phyloP scores from a whole-genome alignment of 1,284 basidiomycete genomes.

The Fomitopsis schrenkii region DNA sequence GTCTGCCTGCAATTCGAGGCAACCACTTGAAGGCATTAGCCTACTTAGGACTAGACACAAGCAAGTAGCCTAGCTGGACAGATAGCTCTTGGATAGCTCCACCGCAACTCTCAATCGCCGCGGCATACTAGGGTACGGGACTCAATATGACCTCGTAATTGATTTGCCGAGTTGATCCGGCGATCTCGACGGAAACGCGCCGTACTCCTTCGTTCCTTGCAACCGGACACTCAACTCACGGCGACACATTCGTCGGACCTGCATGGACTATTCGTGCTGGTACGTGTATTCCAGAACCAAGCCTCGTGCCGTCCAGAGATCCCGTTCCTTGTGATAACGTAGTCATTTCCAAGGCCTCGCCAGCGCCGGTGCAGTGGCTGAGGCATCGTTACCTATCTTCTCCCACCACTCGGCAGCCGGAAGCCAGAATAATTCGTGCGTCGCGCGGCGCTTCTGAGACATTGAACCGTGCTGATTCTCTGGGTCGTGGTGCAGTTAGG shows the following conservation, averaged over 20 bases:
- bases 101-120: too few species aligned
- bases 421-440: neutral
- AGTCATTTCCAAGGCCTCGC: neutral
- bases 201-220: neutral
- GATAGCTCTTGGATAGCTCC: too few species aligned
- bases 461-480: neutral
- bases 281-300: neutral
- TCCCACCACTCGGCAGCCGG: neutral
- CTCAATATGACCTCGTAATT: neutral
- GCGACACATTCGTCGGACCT: neutral
- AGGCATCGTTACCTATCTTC: neutral
- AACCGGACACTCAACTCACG: neutral
- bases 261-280: too few species aligned
- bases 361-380: neutral
- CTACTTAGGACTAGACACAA: too few species aligned
- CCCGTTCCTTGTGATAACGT: neutral
- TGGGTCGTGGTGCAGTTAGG: neutral
- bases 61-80: too few species aligned
- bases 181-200: neutral
- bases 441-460: neutral
- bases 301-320: neutral
- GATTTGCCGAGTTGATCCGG: neutral
- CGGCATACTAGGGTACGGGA: neutral
- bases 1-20: too few species aligned
- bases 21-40: too few species aligned